Conservation (phyloP, 805 yeast species). For the Candida insectorum region DNA sequence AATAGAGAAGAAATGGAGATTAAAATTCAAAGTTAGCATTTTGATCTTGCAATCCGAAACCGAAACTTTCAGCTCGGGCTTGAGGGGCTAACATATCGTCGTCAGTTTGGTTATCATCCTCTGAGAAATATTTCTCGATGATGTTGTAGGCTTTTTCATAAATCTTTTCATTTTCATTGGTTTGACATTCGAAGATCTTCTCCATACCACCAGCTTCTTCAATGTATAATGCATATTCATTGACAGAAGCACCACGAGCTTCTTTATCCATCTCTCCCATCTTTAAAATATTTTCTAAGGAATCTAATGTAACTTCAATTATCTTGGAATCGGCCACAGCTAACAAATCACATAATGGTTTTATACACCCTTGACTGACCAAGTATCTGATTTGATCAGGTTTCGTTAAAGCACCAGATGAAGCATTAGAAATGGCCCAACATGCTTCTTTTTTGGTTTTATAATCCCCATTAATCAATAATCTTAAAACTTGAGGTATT, state of each 20-base stretch:
- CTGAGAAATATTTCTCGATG: constrained; percentile 87
- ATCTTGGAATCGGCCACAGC: constrained; percentile 86
- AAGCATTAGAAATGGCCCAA: constrained; percentile 98
- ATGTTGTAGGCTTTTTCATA: constrained; percentile 87
- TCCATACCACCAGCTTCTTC: constrained; percentile 99
- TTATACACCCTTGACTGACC: constrained; percentile 93
- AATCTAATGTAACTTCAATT: constrained; percentile 92
- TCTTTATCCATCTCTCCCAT: constrained; percentile 94
- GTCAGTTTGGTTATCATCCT: constrained; percentile 70
- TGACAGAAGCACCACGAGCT: constrained; percentile 60
- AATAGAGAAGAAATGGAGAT: background rate
- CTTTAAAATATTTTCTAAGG: constrained; percentile 87
- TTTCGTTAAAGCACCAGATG: constrained; percentile 87
- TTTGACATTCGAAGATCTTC: constrained; percentile 89
- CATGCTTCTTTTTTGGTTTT: constrained; percentile 98
- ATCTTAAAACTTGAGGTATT: constrained; percentile 84
- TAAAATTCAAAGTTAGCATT: constrained; percentile 47
- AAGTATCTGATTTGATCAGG: constrained; percentile 94
- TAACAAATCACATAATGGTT: constrained; percentile 91
- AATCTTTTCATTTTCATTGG: constrained; percentile 85
- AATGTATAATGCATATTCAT: constrained; percentile 85
- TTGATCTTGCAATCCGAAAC: constrained; percentile 72
- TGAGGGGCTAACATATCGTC: constrained; percentile 68
- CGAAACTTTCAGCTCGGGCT: constrained; percentile 78
- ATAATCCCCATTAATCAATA: constrained; percentile 80